Percentiles rank a stretch among this genome's conserved stretches.
Evolutionary conservation across 345 rosid genomes (phyloP).

Genomic region (Heritiera littoralis): DNA sequence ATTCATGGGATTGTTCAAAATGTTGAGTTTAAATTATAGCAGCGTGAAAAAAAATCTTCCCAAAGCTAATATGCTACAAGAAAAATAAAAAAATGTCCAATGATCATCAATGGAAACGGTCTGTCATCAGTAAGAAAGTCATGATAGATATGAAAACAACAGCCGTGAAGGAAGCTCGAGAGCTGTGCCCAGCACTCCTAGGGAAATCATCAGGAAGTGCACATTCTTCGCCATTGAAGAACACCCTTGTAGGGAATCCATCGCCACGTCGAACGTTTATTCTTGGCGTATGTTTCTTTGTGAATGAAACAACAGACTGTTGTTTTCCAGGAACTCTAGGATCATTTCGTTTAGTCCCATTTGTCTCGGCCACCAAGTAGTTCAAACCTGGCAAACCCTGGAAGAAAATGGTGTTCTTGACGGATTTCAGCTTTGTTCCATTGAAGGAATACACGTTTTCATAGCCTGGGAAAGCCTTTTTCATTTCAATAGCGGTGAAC

Average conservation of each 20-base stretch:
- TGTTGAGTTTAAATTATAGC: not conserved
- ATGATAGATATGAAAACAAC: conserved; percentile 28
- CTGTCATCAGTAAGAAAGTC: conserved; percentile 46
- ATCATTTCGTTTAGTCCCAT: conserved; percentile 51
- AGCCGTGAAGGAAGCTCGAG: conserved; percentile 25
- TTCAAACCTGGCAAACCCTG: conserved; percentile 73
- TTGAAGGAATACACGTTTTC: conserved; percentile 84
- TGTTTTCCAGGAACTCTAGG: conserved; percentile 85
- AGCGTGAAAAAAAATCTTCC: not conserved
- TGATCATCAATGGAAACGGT: conserved; percentile 18
- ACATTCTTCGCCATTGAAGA: conserved; percentile 95
- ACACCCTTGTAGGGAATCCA: conserved; percentile 72
- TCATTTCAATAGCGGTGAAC: conserved; percentile 66
- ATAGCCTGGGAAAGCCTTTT: conserved; percentile 58
- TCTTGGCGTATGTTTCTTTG: conserved; percentile 46
- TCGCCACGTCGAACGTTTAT: conserved; percentile 60
- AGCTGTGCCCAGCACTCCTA: conserved; percentile 34
- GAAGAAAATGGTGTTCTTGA: conserved; percentile 60
- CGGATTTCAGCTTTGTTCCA: conserved; percentile 51
- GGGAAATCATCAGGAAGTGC: conserved; percentile 71
- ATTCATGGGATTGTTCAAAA: not conserved
- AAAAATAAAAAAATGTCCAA: not conserved
- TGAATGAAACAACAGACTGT: conserved; percentile 82
- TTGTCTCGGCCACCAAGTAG: conserved; percentile 56
- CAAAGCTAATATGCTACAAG: conserved; percentile 6